Conservation (phyloP, 23 red algal species). For the Chondrus crispus region DNA sequence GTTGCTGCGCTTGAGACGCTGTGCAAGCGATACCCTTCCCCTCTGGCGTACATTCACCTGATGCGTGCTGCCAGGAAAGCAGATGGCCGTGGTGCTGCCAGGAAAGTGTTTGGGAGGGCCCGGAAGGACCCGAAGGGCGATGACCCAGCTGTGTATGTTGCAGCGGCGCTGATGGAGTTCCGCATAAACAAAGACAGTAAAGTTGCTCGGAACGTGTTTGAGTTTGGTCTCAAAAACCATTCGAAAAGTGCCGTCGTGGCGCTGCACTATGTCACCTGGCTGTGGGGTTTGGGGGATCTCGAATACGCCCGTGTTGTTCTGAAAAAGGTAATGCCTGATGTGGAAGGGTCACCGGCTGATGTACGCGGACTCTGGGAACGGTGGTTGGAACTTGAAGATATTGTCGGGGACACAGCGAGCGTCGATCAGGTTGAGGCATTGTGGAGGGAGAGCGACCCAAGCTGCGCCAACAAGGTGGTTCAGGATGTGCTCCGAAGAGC, state of each 20-base stretch:
- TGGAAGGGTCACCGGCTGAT: slow-evolving; percentile 9
- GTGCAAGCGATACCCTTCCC: slow-evolving; percentile 34
- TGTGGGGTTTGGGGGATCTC: slow-evolving; percentile 62
- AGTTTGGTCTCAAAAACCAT: slow-evolving; percentile 79
- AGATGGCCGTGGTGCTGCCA: slow-evolving; percentile 58
- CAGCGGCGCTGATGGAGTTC: slow-evolving; percentile 83
- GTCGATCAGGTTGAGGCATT: slow-evolving; percentile 46
- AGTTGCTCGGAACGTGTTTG: slow-evolving; percentile 82
- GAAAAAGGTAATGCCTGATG: slow-evolving; percentile 63
- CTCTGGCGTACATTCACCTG: slow-evolving; percentile 69
- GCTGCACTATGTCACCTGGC: slow-evolving; percentile 48
- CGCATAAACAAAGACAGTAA: slow-evolving; percentile 70
- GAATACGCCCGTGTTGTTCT: slow-evolving; percentile 51
- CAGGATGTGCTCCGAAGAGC: slow-evolving; percentile 29
- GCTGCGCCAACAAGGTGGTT: slow-evolving; percentile 30
- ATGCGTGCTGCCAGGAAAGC: slow-evolving; percentile 63
- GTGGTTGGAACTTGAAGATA: slow-evolving; percentile 59
- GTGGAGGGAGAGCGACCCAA: slow-evolving; percentile 47
- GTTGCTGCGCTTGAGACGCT: slow-evolving; percentile 58
- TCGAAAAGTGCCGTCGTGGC: slow-evolving; percentile 39
- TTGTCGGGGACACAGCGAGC: slow-evolving; percentile 41
- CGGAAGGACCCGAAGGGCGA: slow-evolving; percentile 60
- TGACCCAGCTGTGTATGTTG: slow-evolving; percentile 57
- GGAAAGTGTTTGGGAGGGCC: slow-evolving; percentile 72
- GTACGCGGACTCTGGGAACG: slow-evolving; percentile 58